Evolutionary conservation across 1,284 basidiomycete species (phyloP).

Genomic region (Ceratobasidium sp.): DNA sequence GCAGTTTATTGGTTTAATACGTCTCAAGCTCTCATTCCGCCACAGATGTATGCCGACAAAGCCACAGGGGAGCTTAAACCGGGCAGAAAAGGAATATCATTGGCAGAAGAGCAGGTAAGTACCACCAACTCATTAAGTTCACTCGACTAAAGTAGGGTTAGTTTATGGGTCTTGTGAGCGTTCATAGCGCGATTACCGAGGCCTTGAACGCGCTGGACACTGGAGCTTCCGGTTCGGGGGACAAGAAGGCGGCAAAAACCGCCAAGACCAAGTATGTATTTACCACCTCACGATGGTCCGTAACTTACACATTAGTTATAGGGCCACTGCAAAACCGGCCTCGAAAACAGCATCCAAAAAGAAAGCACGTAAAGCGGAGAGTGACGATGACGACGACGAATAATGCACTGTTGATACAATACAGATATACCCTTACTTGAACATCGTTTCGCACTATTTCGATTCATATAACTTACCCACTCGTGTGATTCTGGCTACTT

Average conservation of each 20-base stretch:
- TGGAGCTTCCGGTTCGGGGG: conserved; percentile 2
- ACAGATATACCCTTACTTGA: neutral
- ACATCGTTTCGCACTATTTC: neutral
- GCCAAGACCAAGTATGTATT: conserved; percentile 31
- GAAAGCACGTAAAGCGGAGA: conserved; percentile 33
- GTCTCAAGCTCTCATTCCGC: neutral
- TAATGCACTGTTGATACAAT: neutral
- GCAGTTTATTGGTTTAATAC: neutral
- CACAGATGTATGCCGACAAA: conserved; percentile 40
- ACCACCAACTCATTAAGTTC: neutral
- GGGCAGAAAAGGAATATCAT: conserved; percentile 40
- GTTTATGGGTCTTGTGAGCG: conserved; percentile 33
- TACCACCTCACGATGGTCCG: neutral
- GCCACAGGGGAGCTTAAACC: conserved; percentile 33
- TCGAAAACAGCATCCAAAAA: conserved; percentile 31
- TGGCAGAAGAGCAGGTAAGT: conserved; percentile 32
- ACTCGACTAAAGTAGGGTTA: neutral
- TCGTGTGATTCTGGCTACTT: neutral
- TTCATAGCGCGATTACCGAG: conserved; percentile 23
- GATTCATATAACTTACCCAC: neutral
- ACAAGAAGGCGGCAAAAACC: conserved; percentile 11
- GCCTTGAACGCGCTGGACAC: conserved; percentile 31
- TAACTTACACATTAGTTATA: neutral
- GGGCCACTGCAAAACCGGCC: conserved; percentile 11
- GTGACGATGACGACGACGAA: conserved; percentile 25